Percentiles rank a stretch among this genome's conserved stretches.
Evolutionary conservation across 768 basidiomycete species (phyloP).

Genomic region (Tylopilus cervinicoccineus): DNA sequence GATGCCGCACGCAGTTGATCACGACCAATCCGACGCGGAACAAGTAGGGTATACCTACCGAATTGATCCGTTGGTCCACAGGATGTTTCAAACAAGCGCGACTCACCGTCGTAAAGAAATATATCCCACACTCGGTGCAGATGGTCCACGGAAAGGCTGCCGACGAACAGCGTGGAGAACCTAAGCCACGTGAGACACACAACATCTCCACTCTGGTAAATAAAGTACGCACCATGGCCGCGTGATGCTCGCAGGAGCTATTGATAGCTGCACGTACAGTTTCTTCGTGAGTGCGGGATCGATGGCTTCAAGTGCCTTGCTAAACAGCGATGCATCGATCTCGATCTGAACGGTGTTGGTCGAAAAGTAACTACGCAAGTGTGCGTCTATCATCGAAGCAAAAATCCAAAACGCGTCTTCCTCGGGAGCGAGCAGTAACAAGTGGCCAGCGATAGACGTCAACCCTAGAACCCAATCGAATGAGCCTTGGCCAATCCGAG

Average conservation of each 20-base stretch:
- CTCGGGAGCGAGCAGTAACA: constrained; percentile 72
- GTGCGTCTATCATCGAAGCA: constrained; percentile 79
- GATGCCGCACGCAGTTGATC: constrained; percentile 54
- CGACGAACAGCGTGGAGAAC: constrained; percentile 73
- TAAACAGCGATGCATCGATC: constrained; percentile 71
- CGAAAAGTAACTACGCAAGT: constrained; percentile 77
- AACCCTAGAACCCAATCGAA: constrained; percentile 43
- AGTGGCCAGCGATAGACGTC: constrained; percentile 64
- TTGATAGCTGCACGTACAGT: constrained; percentile 59
- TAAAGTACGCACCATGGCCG: constrained; percentile 51
- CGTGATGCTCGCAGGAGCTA: constrained; percentile 55
- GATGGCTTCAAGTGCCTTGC: constrained; percentile 59
- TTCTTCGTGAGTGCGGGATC: constrained; percentile 62
- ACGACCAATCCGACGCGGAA: constrained; percentile 72
- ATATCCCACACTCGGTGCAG: constrained; percentile 79
- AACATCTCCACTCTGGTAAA: not conserved
- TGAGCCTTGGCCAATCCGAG: not conserved
- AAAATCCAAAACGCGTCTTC: constrained; percentile 94
- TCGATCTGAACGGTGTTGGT: constrained; percentile 59
- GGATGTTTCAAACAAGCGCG: not conserved
- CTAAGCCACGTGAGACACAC: constrained; percentile 31
- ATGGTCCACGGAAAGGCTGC: constrained; percentile 58
- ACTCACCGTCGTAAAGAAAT: constrained; percentile 73
- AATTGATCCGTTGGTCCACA: constrained; percentile 1
- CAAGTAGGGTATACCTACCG: constrained; percentile 66